These are phyloP conservation scores for Monotropa hypopitys DNA, from an alignment of 179 eudicot genomes.

Conservation along the genomic window DNA sequence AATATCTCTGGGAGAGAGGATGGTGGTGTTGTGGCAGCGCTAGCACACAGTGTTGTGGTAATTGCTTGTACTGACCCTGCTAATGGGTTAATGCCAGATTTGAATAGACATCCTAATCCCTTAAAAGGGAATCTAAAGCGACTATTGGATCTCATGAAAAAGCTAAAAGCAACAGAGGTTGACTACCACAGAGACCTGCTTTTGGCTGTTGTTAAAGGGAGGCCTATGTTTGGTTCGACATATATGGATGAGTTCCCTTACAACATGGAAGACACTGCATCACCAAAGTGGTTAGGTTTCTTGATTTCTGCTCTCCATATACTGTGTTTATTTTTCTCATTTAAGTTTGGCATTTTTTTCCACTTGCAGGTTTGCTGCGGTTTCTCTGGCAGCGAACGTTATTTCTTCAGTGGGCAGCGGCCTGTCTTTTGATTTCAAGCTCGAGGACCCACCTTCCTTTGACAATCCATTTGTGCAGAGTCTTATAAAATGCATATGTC, in stretches of 20 bases:
- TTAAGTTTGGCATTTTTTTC: conserved; percentile 17
- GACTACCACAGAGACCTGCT: conserved; percentile 58
- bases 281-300: conserved; percentile 60
- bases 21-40: conserved; percentile 45
- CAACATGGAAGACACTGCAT: conserved; percentile 70
- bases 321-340: conserved; percentile 3
- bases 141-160: conserved; percentile 74
- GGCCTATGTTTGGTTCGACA: conserved; percentile 52
- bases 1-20: conserved; percentile 51
- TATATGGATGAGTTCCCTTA: conserved; percentile 83
- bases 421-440: conserved; percentile 40
- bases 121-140: conserved; percentile 69
- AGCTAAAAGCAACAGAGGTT: conserved; percentile 66
- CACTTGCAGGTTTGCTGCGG: conserved; percentile 66
- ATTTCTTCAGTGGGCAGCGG: conserved; percentile 56
- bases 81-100: conserved; percentile 92
- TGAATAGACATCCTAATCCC: conserved; percentile 41
- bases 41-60: conserved; percentile 53
- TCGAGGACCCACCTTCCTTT: conserved; percentile 23
- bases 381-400: conserved; percentile 70
- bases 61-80: conserved; percentile 76
- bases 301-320: conserved; percentile 4
- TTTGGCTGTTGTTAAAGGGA: conserved; percentile 67
- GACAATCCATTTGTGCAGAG: conserved; percentile 45
- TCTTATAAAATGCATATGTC: conserved; percentile 63